A percentile compares a stretch with the other conserved stretches of the same genome.
Conservation (phyloP, 2,329 filamentous ascomycete species). For the Botrytis fragariae region DNA sequence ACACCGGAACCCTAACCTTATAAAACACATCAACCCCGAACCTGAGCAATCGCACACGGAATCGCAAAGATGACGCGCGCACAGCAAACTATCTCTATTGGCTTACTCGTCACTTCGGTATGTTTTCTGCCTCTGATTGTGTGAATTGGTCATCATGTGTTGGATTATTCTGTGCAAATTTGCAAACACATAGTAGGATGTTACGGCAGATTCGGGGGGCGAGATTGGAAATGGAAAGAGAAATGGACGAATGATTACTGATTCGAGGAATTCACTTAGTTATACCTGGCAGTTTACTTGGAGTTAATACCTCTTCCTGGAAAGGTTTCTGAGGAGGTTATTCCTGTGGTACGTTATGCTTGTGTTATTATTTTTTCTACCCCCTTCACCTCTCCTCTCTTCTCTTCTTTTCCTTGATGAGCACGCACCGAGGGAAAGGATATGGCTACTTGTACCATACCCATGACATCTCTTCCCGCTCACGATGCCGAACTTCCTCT, state of each 20-base stretch:
- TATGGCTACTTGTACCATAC: slow-evolving; percentile 12
- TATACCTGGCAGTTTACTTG: slow-evolving; percentile 85
- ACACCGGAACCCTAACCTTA: slow-evolving; percentile 16
- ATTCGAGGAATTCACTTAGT: slow-evolving; percentile 48
- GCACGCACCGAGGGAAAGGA: slow-evolving; percentile 11
- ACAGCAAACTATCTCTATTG: slow-evolving; percentile 85
- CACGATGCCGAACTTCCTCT: not conserved
- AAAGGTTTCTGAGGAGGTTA: slow-evolving; percentile 76
- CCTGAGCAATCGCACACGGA: slow-evolving; percentile 13
- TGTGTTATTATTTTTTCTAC: not conserved
- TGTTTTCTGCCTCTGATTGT: slow-evolving; percentile 19
- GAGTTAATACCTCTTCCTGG: slow-evolving; percentile 77
- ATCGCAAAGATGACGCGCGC: slow-evolving; percentile 80
- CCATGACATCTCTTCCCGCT: not conserved
- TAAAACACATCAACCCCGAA: slow-evolving; percentile 18
- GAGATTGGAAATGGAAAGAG: not conserved
- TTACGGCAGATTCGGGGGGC: slow-evolving; percentile 21
- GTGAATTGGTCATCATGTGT: slow-evolving; percentile 14
- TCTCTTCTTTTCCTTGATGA: slow-evolving; percentile 5
- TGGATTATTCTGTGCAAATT: slow-evolving; percentile 15
- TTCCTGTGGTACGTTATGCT: slow-evolving; percentile 72
- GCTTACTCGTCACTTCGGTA: slow-evolving; percentile 86
- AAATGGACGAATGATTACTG: slow-evolving; percentile 9
- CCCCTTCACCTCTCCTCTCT: not conserved
- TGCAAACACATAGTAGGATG: slow-evolving; percentile 16